These are phyloP conservation scores for Jimgerdemannia lactiflua DNA, from an alignment of 192 early-diverging fungal species.

Conservation along the genomic window DNA sequence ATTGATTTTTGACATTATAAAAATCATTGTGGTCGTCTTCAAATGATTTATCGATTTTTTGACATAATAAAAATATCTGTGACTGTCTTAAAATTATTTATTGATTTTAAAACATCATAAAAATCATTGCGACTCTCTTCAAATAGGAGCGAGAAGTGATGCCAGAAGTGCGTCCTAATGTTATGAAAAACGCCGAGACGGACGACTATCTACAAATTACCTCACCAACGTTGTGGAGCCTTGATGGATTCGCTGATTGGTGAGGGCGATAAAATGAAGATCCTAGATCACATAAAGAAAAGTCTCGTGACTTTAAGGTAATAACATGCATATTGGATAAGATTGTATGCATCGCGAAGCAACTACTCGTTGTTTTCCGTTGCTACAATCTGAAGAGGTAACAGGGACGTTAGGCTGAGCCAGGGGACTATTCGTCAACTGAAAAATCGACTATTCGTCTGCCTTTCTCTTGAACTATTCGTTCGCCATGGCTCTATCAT, in stretches of 20 bases:
- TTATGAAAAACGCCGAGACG: slow-evolving; percentile 1
- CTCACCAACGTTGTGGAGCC: slow-evolving; percentile 4
- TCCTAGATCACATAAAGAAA: slow-evolving; percentile 16
- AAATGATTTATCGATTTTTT: no score
- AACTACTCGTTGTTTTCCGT: slow-evolving; percentile 12
- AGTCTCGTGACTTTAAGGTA: neutral
- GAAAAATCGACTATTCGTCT: slow-evolving; percentile 17
- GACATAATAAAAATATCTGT: no score
- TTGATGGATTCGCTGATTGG: slow-evolving; percentile 9
- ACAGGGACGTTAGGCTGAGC: slow-evolving; percentile 10
- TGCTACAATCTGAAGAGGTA: slow-evolving; percentile 13
- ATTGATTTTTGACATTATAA: no score
- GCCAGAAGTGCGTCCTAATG: no score
- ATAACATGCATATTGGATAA: slow-evolving; percentile 3
- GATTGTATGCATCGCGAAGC: slow-evolving; percentile 12
- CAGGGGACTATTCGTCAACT: slow-evolving; percentile 19
- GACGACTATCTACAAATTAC: slow-evolving; percentile 13
- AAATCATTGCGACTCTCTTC: no score
- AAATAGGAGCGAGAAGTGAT: no score
- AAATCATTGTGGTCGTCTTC: no score
- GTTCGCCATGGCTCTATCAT: no score
- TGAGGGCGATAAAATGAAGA: slow-evolving; percentile 15
- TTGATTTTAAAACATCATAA: no score
- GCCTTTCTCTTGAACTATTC: slow-evolving; percentile 16
- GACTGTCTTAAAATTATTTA: no score